Evolutionary conservation across 352 stramenopile species (phyloP), one percentile per base, ranked within the genome.

Genomic region (Thalassiosira hispida): DNA sequence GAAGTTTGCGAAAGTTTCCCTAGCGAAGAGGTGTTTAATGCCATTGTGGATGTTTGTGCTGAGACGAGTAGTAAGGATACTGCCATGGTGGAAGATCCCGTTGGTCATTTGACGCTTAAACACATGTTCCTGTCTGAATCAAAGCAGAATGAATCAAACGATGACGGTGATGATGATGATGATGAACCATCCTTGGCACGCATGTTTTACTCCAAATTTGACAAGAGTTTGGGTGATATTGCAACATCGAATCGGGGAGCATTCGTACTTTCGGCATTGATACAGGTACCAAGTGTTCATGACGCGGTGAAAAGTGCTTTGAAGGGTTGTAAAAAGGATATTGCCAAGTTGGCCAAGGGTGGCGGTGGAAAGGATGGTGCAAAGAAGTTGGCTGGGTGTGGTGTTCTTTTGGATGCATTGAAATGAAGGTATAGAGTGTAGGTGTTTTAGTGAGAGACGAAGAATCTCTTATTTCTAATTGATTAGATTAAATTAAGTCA

Each of bases 21-120:
- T 18, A 62, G 53, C 22, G 31, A 83, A 22, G 76, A 87, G n/a
- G 9, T 94, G 22, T 82, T 85, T 49, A 42, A 73, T 53, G 69
- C 83, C 22, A 77, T 94, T 25, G 64, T 93, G 5, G 63, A 85
- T 18, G 75, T 60, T 16, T 92, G 86, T 73, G 71, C 78, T 20
- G 38, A 47, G 63, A 53, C 44, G 12, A 44, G 73, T 14, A 52
- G 68, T 35, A 4, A 60, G 22, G 61, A 68, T 25, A 73, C 20
- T 22, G 18, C 79, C 23, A 69, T 94, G 16, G 87, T 92, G 11
- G 87, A 94, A 69, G 71, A 92, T 79, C 60, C 79, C 6, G 63
- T 90, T 49, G 87, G 84, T 18, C 90, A 94, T 77, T 77, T 91
- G 42, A 73, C 81, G 18, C 61, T 93, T 2, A 94, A 94, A 49